Conservation (phyloP, 225 moss, liverwort and hornwort species). For the Lunularia cruciata region DNA sequence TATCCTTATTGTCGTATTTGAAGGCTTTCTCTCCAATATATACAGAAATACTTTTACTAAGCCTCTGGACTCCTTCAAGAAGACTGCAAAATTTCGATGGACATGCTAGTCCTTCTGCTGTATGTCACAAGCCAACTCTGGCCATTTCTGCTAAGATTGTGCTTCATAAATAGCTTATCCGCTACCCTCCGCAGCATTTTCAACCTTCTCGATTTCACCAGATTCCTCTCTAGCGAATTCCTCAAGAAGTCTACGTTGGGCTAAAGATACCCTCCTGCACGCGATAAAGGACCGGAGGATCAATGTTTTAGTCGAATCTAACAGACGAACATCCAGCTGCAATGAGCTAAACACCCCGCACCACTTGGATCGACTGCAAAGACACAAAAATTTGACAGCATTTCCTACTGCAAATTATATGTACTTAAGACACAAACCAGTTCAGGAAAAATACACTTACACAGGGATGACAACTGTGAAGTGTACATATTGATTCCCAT, state of each 20-base stretch:
- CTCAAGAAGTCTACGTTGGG: conserved; percentile 46
- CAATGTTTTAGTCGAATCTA: neutral
- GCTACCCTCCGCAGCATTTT: conserved; percentile 45
- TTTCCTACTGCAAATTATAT: no score
- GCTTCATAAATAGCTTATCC: conserved; percentile 19
- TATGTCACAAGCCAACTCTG: conserved; percentile 1
- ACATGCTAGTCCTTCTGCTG: conserved; percentile 4
- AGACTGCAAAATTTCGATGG: conserved; percentile 40
- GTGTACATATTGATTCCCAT: conserved; percentile 83
- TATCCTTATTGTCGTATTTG: neutral
- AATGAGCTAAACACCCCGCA: no score
- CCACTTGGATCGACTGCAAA: no score
- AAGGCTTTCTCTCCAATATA: conserved; percentile 24
- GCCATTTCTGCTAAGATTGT: neutral
- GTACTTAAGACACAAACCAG: no score
- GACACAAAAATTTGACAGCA: no score
- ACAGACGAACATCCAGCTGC: no score
- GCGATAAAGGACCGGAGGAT: neutral
- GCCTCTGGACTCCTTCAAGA: neutral
- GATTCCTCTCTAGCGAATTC: conserved; percentile 39
- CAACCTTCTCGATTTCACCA: conserved; percentile 42
- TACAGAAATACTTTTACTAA: conserved; percentile 22
- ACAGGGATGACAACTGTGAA: conserved; percentile 63
- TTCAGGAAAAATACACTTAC: no score
- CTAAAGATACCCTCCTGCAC: conserved; percentile 25